Base-by-base conservation (phyloP, 352 stramenopile species). In the Phytophthora sojae region DNA sequence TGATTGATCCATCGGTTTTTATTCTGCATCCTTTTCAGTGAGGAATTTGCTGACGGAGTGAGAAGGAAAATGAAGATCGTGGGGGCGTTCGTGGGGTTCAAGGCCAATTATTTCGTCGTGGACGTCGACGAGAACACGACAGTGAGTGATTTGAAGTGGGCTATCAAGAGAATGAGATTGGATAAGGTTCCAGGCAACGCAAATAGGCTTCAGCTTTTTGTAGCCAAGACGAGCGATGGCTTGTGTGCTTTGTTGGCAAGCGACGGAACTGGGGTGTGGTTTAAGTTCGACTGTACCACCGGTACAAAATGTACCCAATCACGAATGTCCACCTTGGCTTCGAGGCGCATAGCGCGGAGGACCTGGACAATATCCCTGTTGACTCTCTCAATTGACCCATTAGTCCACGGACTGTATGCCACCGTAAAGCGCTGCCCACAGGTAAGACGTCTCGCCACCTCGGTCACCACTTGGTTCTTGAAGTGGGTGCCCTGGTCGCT, bases 351-450 rank as follows among this genome's bases (percentile, higher is more conserved):
- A 14, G 54, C 42, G 11, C 26, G 39, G 12, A 63, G 26, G 14
- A 78, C 76, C 42, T 80, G 64, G 2, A 80, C 7, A 6, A 76
- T n/a, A n/a, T n/a, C n/a, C n/a, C n/a, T n/a, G n/a, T n/a, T n/a
- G n/a, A n/a, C n/a, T n/a, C n/a, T n/a, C n/a, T n/a, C n/a, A n/a
- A n/a, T n/a, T n/a, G n/a, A n/a, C n/a, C n/a, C n/a, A n/a, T n/a
- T n/a, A n/a, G n/a, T n/a, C n/a, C n/a, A n/a, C n/a, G n/a, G n/a
- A n/a, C n/a, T n/a, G n/a, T n/a, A n/a, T n/a, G n/a, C n/a, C n/a
- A n/a, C n/a, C n/a, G n/a, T n/a, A n/a, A n/a, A n/a, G n/a, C n/a
- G n/a, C n/a, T n/a, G n/a, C n/a, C n/a, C n/a, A n/a, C n/a, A n/a
- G n/a, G n/a, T n/a, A n/a, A n/a, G n/a, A n/a, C n/a, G n/a, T n/a